Evolutionary conservation across 176 grass and related monocot genomes (phyloP).

Genomic region (Musa acuminata): DNA sequence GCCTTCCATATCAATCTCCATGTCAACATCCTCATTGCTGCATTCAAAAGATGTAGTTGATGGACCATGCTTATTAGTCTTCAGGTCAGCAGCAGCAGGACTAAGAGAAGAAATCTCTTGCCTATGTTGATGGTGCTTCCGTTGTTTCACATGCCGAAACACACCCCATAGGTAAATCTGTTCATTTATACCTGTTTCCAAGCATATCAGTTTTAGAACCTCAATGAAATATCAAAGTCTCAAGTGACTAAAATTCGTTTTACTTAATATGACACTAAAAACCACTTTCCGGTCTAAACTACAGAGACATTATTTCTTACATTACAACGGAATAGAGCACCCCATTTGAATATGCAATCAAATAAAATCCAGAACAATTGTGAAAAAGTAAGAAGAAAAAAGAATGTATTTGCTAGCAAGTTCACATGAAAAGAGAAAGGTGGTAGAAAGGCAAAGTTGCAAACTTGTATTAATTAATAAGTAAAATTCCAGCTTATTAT

Average conservation of each 20-base stretch:
- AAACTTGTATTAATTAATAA: too few species aligned
- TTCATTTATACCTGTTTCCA: constrained; percentile 41
- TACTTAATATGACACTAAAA: not conserved
- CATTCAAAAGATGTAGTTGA: constrained; percentile 7
- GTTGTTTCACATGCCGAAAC: constrained; percentile 26
- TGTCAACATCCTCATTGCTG: constrained; percentile 29
- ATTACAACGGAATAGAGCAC: not conserved
- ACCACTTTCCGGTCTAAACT: not conserved
- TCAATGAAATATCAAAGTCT: not conserved
- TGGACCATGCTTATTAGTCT: constrained; percentile 12
- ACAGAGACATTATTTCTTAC: not conserved
- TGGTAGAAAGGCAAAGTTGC: too few species aligned
- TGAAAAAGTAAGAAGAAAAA: too few species aligned
- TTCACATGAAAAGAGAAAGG: too few species aligned
- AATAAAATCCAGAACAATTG: too few species aligned
- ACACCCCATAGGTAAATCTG: constrained; percentile 68
- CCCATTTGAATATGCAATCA: too few species aligned
- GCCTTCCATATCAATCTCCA: constrained; percentile 32
- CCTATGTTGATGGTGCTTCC: constrained; percentile 18
- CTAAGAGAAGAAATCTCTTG: constrained; percentile 8
- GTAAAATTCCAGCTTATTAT: too few species aligned
- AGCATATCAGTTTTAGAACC: not conserved
- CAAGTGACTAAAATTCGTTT: not conserved
- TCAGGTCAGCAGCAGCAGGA: constrained; percentile 19
- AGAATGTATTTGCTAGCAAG: too few species aligned